A percentile compares a stretch with the other conserved stretches of the same genome.
Evolutionary conservation across 805 yeast species (phyloP).

Genomic region (Yamadazyma phyllophila): DNA sequence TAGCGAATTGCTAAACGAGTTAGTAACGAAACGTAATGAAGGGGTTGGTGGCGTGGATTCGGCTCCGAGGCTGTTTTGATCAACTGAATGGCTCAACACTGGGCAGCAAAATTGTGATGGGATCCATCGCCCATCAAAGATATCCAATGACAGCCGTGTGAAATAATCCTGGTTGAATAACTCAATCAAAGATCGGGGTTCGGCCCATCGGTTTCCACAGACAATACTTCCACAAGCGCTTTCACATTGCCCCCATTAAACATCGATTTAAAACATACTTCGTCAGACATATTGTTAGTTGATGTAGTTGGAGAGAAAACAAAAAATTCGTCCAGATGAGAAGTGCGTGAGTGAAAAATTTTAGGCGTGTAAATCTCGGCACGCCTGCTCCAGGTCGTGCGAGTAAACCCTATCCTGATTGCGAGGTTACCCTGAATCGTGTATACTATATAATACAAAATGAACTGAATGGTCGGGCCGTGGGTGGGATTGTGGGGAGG

Average conservation of each 20-base stretch:
- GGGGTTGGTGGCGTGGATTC: not conserved
- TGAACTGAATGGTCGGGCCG: not conserved
- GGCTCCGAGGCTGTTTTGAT: too few relatives aligned
- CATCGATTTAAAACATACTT: conserved; percentile 9
- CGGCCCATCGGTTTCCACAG: too few relatives aligned
- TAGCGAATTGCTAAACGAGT: conserved; percentile 77
- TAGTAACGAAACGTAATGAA: conserved; percentile 17
- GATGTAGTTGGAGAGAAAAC: conserved; percentile 7
- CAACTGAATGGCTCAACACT: too few relatives aligned
- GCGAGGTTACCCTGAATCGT: conserved; percentile 13
- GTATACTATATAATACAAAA: conserved; percentile 3
- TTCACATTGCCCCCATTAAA: not conserved
- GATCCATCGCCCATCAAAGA: too few relatives aligned
- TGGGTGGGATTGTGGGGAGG: too few relatives aligned
- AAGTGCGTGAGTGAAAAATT: conserved; percentile 6
- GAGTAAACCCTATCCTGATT: not conserved
- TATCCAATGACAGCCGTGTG: conserved; percentile 5
- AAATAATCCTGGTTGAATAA: not conserved
- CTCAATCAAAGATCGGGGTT: too few relatives aligned
- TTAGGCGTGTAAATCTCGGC: conserved; percentile 10
- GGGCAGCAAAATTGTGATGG: too few relatives aligned
- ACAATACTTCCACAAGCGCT: too few relatives aligned
- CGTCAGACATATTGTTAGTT: conserved; percentile 13
- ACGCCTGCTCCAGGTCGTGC: not conserved
- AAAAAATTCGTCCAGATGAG: conserved; percentile 13